phyloP scores from a whole-genome alignment of 176 grass and related monocot species.

The Tillandsia leiboldiana region DNA sequence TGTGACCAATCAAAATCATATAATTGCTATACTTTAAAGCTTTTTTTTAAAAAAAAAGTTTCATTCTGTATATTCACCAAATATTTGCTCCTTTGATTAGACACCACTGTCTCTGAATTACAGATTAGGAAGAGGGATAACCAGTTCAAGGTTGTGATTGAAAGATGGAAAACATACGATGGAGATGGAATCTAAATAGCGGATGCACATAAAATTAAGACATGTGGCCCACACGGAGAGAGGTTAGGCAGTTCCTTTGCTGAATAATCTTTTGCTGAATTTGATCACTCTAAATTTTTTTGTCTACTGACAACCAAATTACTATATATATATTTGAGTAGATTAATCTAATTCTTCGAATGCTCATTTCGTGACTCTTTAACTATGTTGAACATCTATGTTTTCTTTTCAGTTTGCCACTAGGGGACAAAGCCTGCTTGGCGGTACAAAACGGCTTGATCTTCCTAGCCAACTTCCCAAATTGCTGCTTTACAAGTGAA shows the following conservation, averaged over 20 bases:
- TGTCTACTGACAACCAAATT: too few relatives aligned
- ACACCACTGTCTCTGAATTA: conserved; percentile 6
- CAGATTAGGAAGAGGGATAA: conserved; percentile 78
- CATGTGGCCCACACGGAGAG: background rate
- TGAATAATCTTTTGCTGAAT: background rate
- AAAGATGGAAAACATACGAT: conserved; percentile 97
- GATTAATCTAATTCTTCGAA: too few relatives aligned
- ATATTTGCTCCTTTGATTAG: background rate
- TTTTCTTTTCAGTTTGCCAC: background rate
- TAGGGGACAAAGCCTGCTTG: background rate
- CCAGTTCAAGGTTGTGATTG: conserved; percentile 74
- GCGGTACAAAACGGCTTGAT: background rate
- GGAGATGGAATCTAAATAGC: conserved; percentile 67
- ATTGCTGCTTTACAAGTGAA: background rate
- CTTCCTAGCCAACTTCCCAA: background rate
- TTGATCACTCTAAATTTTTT: background rate
- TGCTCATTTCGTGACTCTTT: too few relatives aligned
- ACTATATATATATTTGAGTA: too few relatives aligned
- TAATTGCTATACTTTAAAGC: background rate
- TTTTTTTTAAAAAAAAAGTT: conserved; percentile 6
- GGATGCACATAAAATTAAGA: background rate
- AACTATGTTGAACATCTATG: too few relatives aligned
- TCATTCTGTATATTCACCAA: background rate
- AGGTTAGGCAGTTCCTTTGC: background rate
- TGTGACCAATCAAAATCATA: background rate